These are phyloP conservation scores for Dothideomycetes sp. DNA, from an alignment of 2,329 filamentous ascomycete genomes.

Conservation along the genomic window DNA sequence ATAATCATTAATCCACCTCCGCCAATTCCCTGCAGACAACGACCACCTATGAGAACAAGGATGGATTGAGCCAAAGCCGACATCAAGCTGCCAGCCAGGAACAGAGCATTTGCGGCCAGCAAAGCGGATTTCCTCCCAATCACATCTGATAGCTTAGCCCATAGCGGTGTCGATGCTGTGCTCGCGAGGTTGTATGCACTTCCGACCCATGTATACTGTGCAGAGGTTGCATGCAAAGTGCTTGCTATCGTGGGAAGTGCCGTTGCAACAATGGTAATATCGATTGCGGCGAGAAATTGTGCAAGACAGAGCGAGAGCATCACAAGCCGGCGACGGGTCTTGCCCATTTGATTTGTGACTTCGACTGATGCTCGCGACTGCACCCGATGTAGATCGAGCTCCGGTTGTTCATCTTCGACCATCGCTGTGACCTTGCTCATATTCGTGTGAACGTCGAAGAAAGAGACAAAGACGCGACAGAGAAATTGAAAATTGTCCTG, in stretches of 20 bases:
- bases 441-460: too few species aligned
- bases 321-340: neutral
- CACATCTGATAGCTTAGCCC: slow-evolving; percentile 7
- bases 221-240: slow-evolving; percentile 51
- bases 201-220: slow-evolving; percentile 58
- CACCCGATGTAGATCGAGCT: slow-evolving; percentile 1
- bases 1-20: slow-evolving; percentile 41
- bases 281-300: slow-evolving; percentile 15
- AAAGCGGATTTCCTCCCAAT: slow-evolving; percentile 5
- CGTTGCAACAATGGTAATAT: slow-evolving; percentile 25
- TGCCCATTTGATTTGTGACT: slow-evolving; percentile 4
- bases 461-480: too few species aligned
- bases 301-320: slow-evolving; percentile 11
- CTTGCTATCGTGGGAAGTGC: slow-evolving; percentile 34
- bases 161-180: slow-evolving; percentile 11
- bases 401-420: neutral
- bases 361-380: neutral
- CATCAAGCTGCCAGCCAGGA: slow-evolving; percentile 17
- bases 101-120: slow-evolving; percentile 4
- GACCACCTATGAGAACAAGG: slow-evolving; percentile 42
- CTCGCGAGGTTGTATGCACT: slow-evolving; percentile 5
- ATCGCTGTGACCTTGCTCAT: too few species aligned
- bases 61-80: slow-evolving; percentile 17
- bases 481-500: too few species aligned
- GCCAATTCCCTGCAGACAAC: slow-evolving; percentile 47